Conservation (phyloP, 2,329 filamentous ascomycete species). For the Chaetothyriales sp. region DNA sequence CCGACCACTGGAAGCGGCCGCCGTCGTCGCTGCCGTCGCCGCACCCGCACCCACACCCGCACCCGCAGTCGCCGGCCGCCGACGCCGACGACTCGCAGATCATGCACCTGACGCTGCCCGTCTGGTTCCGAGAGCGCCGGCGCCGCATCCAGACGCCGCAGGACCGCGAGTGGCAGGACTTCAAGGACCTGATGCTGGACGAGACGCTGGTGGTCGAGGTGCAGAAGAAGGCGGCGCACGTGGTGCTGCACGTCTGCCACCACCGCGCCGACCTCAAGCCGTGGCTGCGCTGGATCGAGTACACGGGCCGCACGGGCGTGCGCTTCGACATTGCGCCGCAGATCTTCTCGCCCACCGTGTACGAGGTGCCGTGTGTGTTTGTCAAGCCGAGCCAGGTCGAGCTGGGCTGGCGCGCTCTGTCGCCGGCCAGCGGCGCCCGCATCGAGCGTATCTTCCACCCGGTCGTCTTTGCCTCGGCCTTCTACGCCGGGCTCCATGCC, state of each 20-base stretch:
- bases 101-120: constrained; percentile 10
- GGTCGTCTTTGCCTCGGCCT: constrained; percentile 8
- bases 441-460: constrained; percentile 15
- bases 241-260: not conserved
- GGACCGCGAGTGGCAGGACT: constrained; percentile 15
- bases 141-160: constrained; percentile 5
- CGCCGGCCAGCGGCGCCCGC: constrained; percentile 9
- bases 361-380: constrained; percentile 14
- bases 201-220: constrained; percentile 7
- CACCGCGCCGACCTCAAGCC: not conserved
- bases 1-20: not conserved
- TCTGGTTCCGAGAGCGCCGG: constrained; percentile 12
- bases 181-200: constrained; percentile 11
- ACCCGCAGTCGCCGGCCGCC: no score
- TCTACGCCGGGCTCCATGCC: constrained; percentile 9
- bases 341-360: constrained; percentile 8
- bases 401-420: constrained; percentile 11
- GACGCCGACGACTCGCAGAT: not conserved
- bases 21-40: not conserved
- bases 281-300: constrained; percentile 1
- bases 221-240: not conserved
- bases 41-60: no score
- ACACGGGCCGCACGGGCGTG: not conserved
- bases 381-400: constrained; percentile 4
- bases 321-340: constrained; percentile 10